Percentiles rank a stretch among this genome's conserved stretches.
phyloP scores from a whole-genome alignment of 2,329 filamentous ascomycete genomes.

The Mariannaea sp. region DNA sequence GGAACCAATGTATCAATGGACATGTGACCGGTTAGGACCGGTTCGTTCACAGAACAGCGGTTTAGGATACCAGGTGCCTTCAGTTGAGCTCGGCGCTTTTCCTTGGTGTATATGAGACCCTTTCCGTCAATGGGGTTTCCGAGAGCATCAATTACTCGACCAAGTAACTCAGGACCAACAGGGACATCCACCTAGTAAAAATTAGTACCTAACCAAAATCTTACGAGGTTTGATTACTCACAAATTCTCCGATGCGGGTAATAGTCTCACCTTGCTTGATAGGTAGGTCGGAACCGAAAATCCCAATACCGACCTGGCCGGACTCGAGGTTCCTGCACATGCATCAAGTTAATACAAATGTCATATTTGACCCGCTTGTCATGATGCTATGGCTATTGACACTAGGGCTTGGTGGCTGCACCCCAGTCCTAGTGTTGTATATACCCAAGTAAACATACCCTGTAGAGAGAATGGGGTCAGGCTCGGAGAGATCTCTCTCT shows the following conservation, averaged over 20 bases:
- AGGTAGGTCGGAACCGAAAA: conserved; percentile 99
- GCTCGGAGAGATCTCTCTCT: too few relatives aligned
- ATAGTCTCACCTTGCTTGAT: conserved; percentile 99
- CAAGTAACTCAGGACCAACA: conserved; percentile 89
- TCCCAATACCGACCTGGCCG: conserved; percentile 95
- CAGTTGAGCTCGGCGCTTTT: conserved; percentile 95
- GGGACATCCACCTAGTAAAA: conserved; percentile 84
- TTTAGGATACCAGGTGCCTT: conserved; percentile 99
- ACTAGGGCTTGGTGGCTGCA: background rate
- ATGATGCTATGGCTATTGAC: too few relatives aligned
- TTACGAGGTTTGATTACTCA: conserved; percentile 57
- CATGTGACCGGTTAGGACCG: conserved; percentile 99
- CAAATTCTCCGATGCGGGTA: conserved; percentile 99
- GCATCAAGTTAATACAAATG: background rate
- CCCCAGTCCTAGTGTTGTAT: background rate
- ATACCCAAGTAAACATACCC: too few relatives aligned
- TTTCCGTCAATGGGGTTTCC: conserved; percentile 99
- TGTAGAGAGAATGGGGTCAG: too few relatives aligned
- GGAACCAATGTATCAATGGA: conserved; percentile 99
- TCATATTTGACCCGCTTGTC: background rate
- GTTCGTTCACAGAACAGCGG: conserved; percentile 95
- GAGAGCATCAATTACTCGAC: conserved; percentile 97
- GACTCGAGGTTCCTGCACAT: too few relatives aligned
- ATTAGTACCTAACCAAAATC: background rate
- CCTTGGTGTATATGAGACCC: conserved; percentile 89